Percentiles rank a stretch among this genome's conserved stretches.
Evolutionary conservation across 148 eudicot species (phyloP).

Genomic region (Pharnaceum exiguum): DNA sequence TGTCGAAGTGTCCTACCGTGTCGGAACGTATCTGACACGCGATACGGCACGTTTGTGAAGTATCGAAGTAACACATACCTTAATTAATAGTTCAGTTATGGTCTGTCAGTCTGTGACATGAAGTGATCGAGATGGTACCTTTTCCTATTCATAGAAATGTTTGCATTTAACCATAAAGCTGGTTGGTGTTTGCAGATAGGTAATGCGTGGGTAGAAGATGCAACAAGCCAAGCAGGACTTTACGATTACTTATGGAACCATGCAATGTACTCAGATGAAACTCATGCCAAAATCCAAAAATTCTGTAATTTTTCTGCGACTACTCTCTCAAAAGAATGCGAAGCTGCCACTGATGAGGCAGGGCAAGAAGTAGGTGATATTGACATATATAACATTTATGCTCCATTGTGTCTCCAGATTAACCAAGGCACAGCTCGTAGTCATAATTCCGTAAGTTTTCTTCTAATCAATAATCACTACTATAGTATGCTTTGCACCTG

Average conservation of each 20-base stretch:
- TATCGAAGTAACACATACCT: no score
- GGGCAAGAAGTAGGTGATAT: constrained; percentile 22
- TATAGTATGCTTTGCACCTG: not conserved
- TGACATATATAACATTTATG: constrained; percentile 39
- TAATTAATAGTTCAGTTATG: no score
- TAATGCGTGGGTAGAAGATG: constrained; percentile 32
- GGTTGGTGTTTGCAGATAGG: constrained; percentile 29
- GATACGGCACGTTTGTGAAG: no score
- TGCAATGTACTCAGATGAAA: constrained; percentile 30
- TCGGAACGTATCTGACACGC: no score
- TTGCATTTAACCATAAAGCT: no score
- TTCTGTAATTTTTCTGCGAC: constrained; percentile 14
- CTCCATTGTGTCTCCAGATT: constrained; percentile 18
- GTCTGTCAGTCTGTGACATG: no score
- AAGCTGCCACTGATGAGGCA: not conserved
- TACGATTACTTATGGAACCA: constrained; percentile 36
- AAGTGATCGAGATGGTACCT: no score
- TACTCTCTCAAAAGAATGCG: constrained; percentile 6
- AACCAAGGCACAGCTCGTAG: constrained; percentile 8
- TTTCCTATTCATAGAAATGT: no score
- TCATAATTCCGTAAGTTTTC: constrained; percentile 24
- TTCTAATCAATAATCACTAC: not conserved
- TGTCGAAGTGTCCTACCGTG: no score
- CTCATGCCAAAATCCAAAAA: constrained; percentile 17
- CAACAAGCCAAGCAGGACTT: constrained; percentile 19